These are phyloP conservation scores for Ascochyta rabiei DNA, from an alignment of 2,329 filamentous ascomycete genomes.

Conservation along the genomic window DNA sequence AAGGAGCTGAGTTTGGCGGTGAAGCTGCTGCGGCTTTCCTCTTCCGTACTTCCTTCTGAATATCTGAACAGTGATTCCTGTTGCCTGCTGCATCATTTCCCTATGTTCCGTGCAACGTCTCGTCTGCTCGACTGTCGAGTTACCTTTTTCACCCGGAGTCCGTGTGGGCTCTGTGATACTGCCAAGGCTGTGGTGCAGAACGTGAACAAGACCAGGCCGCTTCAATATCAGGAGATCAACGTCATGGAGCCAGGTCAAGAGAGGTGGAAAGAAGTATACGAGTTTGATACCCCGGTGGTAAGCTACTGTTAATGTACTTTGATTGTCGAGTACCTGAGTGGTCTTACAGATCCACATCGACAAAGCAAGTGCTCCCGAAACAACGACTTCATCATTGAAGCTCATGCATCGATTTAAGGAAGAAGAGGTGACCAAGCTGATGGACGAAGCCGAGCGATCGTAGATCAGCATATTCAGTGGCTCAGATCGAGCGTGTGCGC, in stretches of 20 bases:
- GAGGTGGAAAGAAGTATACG: conserved; percentile 74
- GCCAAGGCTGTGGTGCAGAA: conserved; percentile 71
- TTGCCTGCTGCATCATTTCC: conserved; percentile 1
- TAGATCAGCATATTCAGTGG: background rate
- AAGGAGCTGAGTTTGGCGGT: conserved; percentile 19
- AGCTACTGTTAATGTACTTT: conserved; percentile 21
- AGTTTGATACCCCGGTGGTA: conserved; percentile 83
- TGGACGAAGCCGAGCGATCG: conserved; percentile 60
- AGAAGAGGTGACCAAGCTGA: conserved; percentile 69
- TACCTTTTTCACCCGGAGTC: conserved; percentile 75
- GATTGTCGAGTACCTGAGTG: conserved; percentile 30
- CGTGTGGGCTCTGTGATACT: conserved; percentile 72
- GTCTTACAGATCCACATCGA: conserved; percentile 64
- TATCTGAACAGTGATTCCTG: background rate
- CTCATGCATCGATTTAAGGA: conserved; percentile 79
- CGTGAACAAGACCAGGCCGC: conserved; percentile 70
- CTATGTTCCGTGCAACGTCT: conserved; percentile 43
- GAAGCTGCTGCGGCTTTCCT: conserved; percentile 12
- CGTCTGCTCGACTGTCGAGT: conserved; percentile 59
- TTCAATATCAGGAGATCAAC: conserved; percentile 72
- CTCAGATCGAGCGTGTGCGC: background rate
- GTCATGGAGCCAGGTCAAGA: conserved; percentile 68
- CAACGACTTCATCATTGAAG: conserved; percentile 66
- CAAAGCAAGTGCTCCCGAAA: conserved; percentile 56
- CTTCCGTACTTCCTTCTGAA: background rate